These are phyloP conservation scores for Monosporascus sp. DNA, from an alignment of 2,329 filamentous ascomycete genomes.

Conservation along the genomic window DNA sequence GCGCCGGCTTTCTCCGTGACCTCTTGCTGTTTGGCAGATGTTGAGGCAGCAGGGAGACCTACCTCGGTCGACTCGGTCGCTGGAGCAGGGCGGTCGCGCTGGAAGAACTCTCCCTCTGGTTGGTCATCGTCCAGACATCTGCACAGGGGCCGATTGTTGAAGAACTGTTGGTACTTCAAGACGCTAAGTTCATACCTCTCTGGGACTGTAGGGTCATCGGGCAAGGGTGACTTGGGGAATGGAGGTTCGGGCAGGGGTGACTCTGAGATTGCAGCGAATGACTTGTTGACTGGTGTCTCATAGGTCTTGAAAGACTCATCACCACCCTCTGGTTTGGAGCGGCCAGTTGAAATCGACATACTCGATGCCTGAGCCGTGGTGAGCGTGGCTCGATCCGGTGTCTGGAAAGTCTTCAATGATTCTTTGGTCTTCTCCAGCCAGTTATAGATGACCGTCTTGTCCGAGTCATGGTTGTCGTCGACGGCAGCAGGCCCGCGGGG, in stretches of 20 bases:
- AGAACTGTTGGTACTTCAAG: neutral
- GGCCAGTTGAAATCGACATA: neutral
- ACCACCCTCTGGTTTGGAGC: neutral
- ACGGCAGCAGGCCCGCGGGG: neutral
- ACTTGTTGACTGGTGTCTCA: neutral
- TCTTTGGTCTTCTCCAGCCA: neutral
- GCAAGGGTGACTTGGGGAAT: neutral
- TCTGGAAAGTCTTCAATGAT: neutral
- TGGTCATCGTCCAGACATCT: conserved; percentile 1
- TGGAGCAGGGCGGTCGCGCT: neutral
- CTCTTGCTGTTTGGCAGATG: neutral
- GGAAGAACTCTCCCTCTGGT: conserved; percentile 1
- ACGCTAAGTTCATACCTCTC: neutral
- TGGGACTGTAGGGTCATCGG: neutral
- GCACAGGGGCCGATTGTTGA: neutral
- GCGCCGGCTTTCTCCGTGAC: neutral
- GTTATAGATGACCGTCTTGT: neutral
- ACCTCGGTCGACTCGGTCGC: neutral
- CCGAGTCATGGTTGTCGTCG: neutral
- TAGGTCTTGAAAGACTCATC: neutral
- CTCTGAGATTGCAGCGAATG: neutral
- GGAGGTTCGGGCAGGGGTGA: neutral
- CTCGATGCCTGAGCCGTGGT: neutral
- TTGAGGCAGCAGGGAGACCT: neutral
- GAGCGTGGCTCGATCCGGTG: neutral